phyloP scores from a whole-genome alignment of 2,329 filamentous ascomycete genomes.

The Talaromyces sp. region DNA sequence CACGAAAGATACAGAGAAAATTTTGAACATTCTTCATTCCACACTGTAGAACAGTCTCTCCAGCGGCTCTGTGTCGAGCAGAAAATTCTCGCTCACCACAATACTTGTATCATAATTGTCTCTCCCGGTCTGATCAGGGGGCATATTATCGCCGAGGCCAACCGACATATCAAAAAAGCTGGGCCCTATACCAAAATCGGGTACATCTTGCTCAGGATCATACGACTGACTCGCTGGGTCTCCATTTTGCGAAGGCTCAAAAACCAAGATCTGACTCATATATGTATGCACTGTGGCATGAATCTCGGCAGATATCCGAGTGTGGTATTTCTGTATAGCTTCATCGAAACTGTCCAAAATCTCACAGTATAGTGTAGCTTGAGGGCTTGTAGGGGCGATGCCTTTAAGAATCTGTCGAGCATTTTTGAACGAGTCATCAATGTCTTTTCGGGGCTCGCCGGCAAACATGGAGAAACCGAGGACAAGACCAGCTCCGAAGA shows the following conservation, averaged over 20 bases:
- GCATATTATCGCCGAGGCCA: not conserved
- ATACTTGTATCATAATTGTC: not conserved
- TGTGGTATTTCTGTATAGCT: not conserved
- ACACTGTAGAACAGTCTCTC: not conserved
- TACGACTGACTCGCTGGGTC: not conserved
- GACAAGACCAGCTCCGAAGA: not conserved
- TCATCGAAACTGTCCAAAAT: not conserved
- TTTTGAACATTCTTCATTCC: not conserved
- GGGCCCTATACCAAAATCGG: not conserved
- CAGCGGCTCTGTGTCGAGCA: not conserved
- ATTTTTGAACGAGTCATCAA: not conserved
- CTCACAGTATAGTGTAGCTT: not conserved
- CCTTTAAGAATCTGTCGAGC: not conserved
- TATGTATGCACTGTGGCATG: not conserved
- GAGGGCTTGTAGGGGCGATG: not conserved
- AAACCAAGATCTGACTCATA: not conserved
- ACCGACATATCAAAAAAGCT: not conserved
- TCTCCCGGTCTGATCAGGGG: not conserved
- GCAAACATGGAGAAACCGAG: not conserved
- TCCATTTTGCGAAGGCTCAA: not conserved
- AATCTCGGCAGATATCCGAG: not conserved
- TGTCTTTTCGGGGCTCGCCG: not conserved
- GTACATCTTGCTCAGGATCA: not conserved
- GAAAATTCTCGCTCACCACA: not conserved
- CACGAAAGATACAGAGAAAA: no score